Conservation (phyloP, 1,139 yeast species). For the Geotrichum phurueaensis region DNA sequence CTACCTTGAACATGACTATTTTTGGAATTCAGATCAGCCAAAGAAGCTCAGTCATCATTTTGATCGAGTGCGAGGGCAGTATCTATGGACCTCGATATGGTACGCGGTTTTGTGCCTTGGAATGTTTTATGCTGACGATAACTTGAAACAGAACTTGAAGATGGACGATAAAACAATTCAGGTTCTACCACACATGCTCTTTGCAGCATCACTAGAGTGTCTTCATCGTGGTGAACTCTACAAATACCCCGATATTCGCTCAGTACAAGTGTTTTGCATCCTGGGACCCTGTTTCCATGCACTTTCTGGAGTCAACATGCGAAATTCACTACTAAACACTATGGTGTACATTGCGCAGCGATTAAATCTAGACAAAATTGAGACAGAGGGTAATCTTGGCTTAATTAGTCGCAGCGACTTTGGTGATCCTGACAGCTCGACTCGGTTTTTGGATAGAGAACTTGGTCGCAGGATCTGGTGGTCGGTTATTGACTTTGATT, state of each 20-base stretch:
- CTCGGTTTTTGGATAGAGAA: conserved; percentile 27
- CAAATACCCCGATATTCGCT: conserved; percentile 31
- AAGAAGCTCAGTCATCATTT: conserved; percentile 10
- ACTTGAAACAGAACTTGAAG: conserved; percentile 24
- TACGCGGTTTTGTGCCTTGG: conserved; percentile 36
- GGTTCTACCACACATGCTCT: conserved; percentile 31
- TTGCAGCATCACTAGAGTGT: conserved; percentile 35
- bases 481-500: conserved; percentile 35
- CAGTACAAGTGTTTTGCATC: conserved; percentile 34
- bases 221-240: conserved; percentile 36
- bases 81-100: conserved; percentile 35
- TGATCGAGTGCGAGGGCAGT: conserved; percentile 22
- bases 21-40: conserved; percentile 19
- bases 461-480: conserved; percentile 36
- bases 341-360: conserved; percentile 32
- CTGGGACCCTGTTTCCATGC: conserved; percentile 32
- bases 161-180: conserved; percentile 28
- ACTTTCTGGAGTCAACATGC: conserved; percentile 35
- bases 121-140: conserved; percentile 32
- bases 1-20: conserved; percentile 19
- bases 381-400: conserved; percentile 15
- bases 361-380: conserved; percentile 29
- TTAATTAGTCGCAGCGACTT: conserved; percentile 9
- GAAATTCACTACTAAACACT: conserved; percentile 29
- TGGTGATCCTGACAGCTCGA: conserved; percentile 16